These are phyloP conservation scores for Tuber borchii DNA, from an alignment of 495 filamentous ascomycete species.

Conservation along the genomic window DNA sequence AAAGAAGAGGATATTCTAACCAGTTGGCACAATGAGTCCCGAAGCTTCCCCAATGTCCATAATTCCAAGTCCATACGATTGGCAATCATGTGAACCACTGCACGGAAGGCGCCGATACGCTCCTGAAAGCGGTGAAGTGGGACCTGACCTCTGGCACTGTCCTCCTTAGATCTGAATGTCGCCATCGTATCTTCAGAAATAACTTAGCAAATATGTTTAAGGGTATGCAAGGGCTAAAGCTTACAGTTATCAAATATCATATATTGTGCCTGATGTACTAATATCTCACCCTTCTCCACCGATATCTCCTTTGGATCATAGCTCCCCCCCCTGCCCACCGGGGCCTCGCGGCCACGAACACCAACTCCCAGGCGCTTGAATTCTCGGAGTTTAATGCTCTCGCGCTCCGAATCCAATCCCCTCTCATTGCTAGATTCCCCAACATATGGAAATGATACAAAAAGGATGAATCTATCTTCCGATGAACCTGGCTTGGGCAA, in stretches of 20 bases:
- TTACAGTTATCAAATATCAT: not conserved
- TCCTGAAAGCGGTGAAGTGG: constrained; percentile 1
- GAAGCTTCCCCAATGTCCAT: not conserved
- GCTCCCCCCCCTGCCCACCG: too few species aligned
- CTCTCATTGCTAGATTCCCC: not conserved
- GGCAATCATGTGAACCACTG: not conserved
- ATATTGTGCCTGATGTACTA: not conserved
- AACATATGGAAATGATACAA: not conserved
- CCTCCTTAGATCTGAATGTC: too few species aligned
- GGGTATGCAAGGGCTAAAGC: not conserved
- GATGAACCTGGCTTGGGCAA: not conserved
- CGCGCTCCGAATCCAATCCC: too few species aligned
- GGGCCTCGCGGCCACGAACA: not conserved
- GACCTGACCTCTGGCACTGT: too few species aligned
- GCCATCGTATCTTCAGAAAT: too few species aligned
- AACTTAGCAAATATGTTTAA: not conserved
- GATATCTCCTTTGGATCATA: too few species aligned
- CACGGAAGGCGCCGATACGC: not conserved
- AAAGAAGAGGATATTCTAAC: not conserved
- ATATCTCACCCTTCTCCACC: not conserved
- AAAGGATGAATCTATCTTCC: not conserved
- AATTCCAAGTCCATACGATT: not conserved
- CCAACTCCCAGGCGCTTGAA: not conserved
- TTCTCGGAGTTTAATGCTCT: not conserved
- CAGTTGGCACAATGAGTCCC: not conserved